A percentile compares a stretch with the other conserved stretches of the same genome.
phyloP scores from a whole-genome alignment of 192 early-diverging fungal species.

The Geranomyces variabilis region DNA sequence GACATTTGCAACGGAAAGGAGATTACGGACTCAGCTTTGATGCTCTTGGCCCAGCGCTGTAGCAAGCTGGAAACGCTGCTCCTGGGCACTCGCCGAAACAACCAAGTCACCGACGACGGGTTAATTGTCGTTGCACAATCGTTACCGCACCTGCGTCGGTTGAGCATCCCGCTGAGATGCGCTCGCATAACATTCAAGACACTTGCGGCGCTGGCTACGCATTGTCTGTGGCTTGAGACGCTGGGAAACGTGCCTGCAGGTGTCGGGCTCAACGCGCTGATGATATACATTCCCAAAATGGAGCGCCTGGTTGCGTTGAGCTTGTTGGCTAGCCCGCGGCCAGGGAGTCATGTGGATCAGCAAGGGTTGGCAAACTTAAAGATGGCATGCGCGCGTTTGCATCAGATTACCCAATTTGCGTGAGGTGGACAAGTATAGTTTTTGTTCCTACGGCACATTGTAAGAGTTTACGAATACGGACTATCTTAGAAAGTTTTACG shows the following conservation, averaged over 20 bases:
- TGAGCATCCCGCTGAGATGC: slow-evolving; percentile 3
- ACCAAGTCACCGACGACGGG: neutral
- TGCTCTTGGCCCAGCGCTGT: slow-evolving; percentile 12
- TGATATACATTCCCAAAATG: slow-evolving; percentile 14
- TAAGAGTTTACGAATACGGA: too few species aligned
- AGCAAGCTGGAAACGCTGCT: neutral
- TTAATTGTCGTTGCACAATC: neutral
- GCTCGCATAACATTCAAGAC: slow-evolving; percentile 6
- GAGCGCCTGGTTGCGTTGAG: slow-evolving; percentile 2
- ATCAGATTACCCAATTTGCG: slow-evolving; percentile 10
- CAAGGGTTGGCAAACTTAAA: slow-evolving; percentile 1
- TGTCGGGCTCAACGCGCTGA: slow-evolving; percentile 3
- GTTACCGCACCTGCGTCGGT: neutral
- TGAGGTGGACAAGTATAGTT: too few species aligned
- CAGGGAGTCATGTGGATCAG: neutral
- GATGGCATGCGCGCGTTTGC: neutral
- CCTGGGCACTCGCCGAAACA: slow-evolving; percentile 11
- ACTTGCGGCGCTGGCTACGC: slow-evolving; percentile 7
- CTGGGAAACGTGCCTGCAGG: slow-evolving; percentile 20
- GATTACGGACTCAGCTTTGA: slow-evolving; percentile 8
- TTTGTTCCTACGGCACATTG: too few species aligned
- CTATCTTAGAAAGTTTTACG: too few species aligned
- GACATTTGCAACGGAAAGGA: slow-evolving; percentile 20
- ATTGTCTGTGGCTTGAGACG: slow-evolving; percentile 9
- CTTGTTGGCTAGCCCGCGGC: neutral